Conservation (phyloP, 345 rosid genomes). For the Eucalyptus microcorys region DNA sequence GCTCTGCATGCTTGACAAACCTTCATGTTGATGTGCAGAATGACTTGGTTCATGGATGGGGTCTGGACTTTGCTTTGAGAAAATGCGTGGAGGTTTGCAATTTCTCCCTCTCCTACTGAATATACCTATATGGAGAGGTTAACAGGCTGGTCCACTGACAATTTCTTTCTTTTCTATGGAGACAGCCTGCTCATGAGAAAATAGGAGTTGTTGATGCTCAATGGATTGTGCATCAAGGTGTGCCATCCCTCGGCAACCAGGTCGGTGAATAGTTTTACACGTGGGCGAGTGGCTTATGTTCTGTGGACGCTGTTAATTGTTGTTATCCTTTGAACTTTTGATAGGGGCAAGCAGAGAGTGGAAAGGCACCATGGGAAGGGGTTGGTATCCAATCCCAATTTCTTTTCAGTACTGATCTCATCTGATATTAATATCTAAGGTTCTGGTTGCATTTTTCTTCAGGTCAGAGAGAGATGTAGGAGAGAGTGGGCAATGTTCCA, state of each 20-base stretch:
- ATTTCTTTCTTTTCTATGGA: background rate
- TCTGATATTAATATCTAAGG: background rate
- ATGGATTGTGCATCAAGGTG: slow-evolving; percentile 46
- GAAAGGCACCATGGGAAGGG: slow-evolving; percentile 62
- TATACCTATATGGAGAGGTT: background rate
- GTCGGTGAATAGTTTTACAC: background rate
- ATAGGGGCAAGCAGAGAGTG: slow-evolving; percentile 34
- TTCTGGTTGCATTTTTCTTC: background rate
- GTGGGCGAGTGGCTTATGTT: background rate
- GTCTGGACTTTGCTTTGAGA: slow-evolving; percentile 46
- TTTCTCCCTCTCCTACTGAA: background rate
- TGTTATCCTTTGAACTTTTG: background rate
- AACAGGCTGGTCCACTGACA: background rate
- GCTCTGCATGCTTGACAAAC: background rate
- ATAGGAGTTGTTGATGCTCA: slow-evolving; percentile 55
- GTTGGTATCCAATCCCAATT: slow-evolving; percentile 7
- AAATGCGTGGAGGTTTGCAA: slow-evolving; percentile 38
- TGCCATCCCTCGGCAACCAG: slow-evolving; percentile 57
- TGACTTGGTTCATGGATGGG: slow-evolving; percentile 68
- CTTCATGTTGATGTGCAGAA: slow-evolving; percentile 16
- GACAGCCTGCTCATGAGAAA: slow-evolving; percentile 62
- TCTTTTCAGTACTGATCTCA: background rate
- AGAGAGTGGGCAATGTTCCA: slow-evolving; percentile 81
- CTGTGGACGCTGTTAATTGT: background rate
- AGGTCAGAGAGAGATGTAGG: slow-evolving; percentile 86